Percentiles rank a stretch among this genome's conserved stretches.
Conservation (phyloP, 139 green algal genomes). For the Auxenochlorella pyrenoidosa region DNA sequence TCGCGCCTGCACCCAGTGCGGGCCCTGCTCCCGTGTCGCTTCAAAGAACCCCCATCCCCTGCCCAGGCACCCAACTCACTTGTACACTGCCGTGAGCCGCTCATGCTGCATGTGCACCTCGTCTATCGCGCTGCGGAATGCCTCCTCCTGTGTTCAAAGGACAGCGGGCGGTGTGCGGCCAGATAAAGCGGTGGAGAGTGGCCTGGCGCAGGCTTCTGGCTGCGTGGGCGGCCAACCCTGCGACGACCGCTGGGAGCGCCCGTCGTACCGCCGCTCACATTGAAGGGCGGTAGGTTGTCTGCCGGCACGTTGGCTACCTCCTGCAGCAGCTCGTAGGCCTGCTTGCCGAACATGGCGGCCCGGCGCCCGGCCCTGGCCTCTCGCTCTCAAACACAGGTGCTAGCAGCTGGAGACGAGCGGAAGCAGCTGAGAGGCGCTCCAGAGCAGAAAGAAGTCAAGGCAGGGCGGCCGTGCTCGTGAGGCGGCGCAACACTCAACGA, state of each 20-base stretch:
- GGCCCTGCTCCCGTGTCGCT: no score
- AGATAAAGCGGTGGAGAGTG: no score
- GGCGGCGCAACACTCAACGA: no score
- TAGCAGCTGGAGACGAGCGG: background rate
- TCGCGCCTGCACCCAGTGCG: no score
- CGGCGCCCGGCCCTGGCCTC: background rate
- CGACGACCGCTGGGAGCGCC: background rate
- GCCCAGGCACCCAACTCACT: slow-evolving; percentile 17
- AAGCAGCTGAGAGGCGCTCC: background rate
- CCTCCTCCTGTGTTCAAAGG: slow-evolving; percentile 49
- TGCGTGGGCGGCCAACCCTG: no score
- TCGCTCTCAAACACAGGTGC: background rate
- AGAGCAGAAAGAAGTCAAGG: background rate
- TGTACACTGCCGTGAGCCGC: slow-evolving; percentile 50
- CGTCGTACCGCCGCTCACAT: slow-evolving; percentile 42
- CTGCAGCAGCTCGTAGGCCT: slow-evolving; percentile 48
- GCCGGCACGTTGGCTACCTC: slow-evolving; percentile 44
- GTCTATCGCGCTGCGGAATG: slow-evolving; percentile 51
- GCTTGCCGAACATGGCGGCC: slow-evolving; percentile 54
- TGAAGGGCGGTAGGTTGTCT: slow-evolving; percentile 58
- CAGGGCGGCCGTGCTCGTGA: no score
- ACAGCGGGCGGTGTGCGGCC: no score
- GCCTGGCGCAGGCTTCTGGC: no score
- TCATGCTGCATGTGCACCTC: slow-evolving; percentile 55
- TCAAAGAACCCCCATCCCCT: no score